Evolutionary conservation across 768 basidiomycete species (phyloP), one percentile per base, ranked within the genome.

Genomic region (Tephrocybe rancida): DNA sequence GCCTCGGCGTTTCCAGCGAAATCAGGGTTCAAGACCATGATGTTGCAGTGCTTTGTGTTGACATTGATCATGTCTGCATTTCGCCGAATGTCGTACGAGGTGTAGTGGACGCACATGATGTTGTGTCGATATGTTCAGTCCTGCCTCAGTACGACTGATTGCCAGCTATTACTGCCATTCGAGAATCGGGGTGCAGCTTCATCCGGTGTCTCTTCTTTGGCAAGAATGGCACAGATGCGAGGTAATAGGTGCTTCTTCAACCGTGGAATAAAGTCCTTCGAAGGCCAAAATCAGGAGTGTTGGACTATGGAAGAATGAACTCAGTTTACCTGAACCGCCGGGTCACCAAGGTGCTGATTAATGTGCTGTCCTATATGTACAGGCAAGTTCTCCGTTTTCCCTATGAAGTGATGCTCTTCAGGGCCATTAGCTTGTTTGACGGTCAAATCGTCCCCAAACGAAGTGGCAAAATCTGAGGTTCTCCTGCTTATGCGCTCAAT

Each of bases 191-290:
- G n/a, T 25, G 24, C 10, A 26, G 10, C 25, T 44, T 14, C 11
- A 13, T 32, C 30, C 30, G 13, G 7, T 32, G 30, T 32, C 7
- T 32, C n/a, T n/a, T n/a, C n/a, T n/a, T n/a, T n/a, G n/a, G n/a
- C n/a, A n/a, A n/a, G n/a, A n/a, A n/a, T n/a, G n/a, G n/a, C n/a
- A n/a, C n/a, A n/a, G n/a, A 42, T 18, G 18, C 22, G 13, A 5
- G 9, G 8, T 14, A 44, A n/a, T 9, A 14, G 11, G n/a, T 44
- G 22, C 16, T 44, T 26, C n/a, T 44, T 44, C 22, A 44, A 18
- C 8, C 27, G 24, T 7, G 19, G 16, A 22, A 42, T 18, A 22
- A 42, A 42, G 5, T 42, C 21, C 66, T 64, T n/a, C n/a, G 13
- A 55, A 53, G 30, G 30, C 30, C 13, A 13, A 13, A 13, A 32